Conservation (phyloP, 495 filamentous ascomycete genomes). For the Clohesyomyces aquaticus region DNA sequence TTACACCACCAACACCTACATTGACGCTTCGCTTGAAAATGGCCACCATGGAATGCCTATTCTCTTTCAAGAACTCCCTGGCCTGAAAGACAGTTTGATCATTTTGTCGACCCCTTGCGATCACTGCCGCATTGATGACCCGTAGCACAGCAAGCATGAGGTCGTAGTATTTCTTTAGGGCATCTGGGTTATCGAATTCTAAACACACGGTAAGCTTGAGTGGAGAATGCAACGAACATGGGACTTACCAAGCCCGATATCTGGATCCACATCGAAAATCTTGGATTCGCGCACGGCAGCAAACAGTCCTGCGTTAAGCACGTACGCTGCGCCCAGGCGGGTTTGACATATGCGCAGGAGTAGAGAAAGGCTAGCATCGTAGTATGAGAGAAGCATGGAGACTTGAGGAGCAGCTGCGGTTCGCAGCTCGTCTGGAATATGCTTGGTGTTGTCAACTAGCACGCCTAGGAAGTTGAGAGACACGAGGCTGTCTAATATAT, state of each 20-base stretch:
- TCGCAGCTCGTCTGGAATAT: conserved; percentile 67
- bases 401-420: conserved; percentile 55
- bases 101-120: conserved; percentile 80
- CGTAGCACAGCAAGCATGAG: conserved; percentile 80
- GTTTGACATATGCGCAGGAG: conserved; percentile 84
- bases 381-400: conserved; percentile 54
- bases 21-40: conserved; percentile 89
- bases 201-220: conserved; percentile 19
- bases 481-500: conserved; percentile 76
- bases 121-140: conserved; percentile 76
- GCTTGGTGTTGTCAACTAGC: conserved; percentile 79
- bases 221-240: conserved; percentile 23
- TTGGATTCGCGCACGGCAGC: conserved; percentile 73
- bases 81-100: conserved; percentile 73
- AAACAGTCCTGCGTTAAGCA: conserved; percentile 90
- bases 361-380: conserved; percentile 76
- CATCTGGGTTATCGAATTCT: conserved; percentile 70
- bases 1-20: conserved; percentile 61
- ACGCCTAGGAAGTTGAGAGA: conserved; percentile 88
- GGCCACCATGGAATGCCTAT: conserved; percentile 76
- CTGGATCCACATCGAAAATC: conserved; percentile 88
- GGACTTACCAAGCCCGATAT: conserved; percentile 76
- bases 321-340: conserved; percentile 73
- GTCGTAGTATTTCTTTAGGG: conserved; percentile 78
- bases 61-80: conserved; percentile 74